Base-by-base conservation (phyloP, 2,329 filamentous ascomycete genomes). In the Penicillium vulpinum region DNA sequence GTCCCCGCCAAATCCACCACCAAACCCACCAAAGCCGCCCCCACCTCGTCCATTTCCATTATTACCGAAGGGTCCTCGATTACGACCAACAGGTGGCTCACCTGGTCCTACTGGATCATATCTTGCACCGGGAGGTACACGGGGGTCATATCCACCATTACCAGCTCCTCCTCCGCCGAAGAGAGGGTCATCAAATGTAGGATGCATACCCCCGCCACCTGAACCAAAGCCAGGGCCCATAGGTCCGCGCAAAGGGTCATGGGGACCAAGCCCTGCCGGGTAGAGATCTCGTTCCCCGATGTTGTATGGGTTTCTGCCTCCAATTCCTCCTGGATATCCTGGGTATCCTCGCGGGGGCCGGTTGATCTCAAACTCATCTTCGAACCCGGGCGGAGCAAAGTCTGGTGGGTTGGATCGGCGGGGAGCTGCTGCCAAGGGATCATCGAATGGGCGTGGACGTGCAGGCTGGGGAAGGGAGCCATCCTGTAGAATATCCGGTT, bases 151-250 rank as follows among this genome's bases (percentile, higher is more conserved):
- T 0, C 78, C 80, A 15, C 75, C 79, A 35, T 75, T 74, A 3
- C 80, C 74, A 7, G 71, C 78, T 1, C 75, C 74, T 10, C 78
- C 75, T 1, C 87, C 88, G 6, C 82, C 83, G 70, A 96, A 96
- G 46, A 97, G 75, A 7, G 91, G 91, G 70, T 97, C 92, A 66
- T 96, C 91, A 71, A 96, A 94, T 0, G 92, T 96, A 0, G 94
- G 94, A 74, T 97, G 90, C 94, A 99, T 99, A 0, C 94, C 94
- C 13, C 88, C 86, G 11, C 83, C 83, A 21, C 86, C 83, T 15
- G 85, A 82, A n/a, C 84, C 77, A 46, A 84, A 81, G 24, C 82
- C 80, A 29, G 85, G 84, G 7, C 86, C 84, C 54, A 91, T 84
- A 2, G 84, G 83, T 5, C 85, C 84, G 31, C 89, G 79, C 3